These are phyloP conservation scores for Ophiostoma sp. DNA, from an alignment of 2,329 filamentous ascomycete genomes.

Conservation along the genomic window DNA sequence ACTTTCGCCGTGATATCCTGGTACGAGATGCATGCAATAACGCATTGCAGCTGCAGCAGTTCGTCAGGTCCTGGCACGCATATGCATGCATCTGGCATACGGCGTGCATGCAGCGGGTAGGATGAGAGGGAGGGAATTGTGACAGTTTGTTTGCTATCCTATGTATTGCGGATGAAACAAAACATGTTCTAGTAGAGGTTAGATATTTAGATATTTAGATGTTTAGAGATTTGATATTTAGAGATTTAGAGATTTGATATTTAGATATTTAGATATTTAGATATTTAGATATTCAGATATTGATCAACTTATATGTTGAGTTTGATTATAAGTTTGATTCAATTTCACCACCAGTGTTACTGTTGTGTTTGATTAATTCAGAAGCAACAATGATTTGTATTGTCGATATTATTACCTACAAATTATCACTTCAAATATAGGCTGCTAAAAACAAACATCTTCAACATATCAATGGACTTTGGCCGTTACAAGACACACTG, in stretches of 20 bases:
- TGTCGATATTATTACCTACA: too few relatives aligned
- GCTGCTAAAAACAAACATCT: too few relatives aligned
- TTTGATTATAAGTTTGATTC: too few relatives aligned
- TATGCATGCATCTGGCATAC: background rate
- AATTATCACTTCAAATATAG: too few relatives aligned
- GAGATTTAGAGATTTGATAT: background rate
- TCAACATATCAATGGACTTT: too few relatives aligned
- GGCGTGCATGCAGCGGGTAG: background rate
- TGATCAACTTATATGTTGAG: background rate
- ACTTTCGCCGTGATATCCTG: background rate
- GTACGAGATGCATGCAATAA: background rate
- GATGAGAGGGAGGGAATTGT: background rate
- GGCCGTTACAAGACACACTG: too few relatives aligned
- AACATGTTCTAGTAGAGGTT: too few relatives aligned
- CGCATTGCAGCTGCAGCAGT: conserved; percentile 9
- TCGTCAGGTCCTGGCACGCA: background rate
- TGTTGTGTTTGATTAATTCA: too few relatives aligned
- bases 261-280: background rate
- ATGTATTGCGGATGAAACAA: too few relatives aligned
- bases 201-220: background rate
- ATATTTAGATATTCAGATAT: background rate
- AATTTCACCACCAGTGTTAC: too few relatives aligned
- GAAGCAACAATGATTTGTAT: too few relatives aligned
- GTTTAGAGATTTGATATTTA: background rate
- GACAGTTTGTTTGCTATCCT: background rate